A percentile compares a stretch with the other conserved stretches of the same genome.
Evolutionary conservation across 257 asterid genomes (phyloP).

Genomic region (Gentiana macrophylla): DNA sequence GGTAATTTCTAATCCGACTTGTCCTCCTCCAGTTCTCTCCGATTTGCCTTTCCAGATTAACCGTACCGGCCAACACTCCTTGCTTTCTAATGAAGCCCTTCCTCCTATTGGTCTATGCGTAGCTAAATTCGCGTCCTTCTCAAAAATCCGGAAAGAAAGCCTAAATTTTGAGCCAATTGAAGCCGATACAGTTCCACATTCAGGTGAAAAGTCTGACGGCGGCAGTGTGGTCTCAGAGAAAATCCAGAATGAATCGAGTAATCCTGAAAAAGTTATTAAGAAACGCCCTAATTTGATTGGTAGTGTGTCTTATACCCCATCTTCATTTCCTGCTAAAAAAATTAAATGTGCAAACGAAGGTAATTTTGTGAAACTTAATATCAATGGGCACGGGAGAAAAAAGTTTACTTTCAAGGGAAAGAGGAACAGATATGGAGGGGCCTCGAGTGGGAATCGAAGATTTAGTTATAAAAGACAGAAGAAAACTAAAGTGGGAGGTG

Average conservation of each 20-base stretch:
- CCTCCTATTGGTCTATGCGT: conserved; percentile 37
- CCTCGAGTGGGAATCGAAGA: conserved; percentile 34
- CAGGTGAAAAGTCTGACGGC: conserved; percentile 11
- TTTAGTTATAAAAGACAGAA: conserved; percentile 27
- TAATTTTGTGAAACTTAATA: conserved; percentile 89
- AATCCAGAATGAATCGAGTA: not conserved
- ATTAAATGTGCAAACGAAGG: conserved; percentile 52
- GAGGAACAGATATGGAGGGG: conserved; percentile 23
- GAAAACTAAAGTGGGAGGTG: conserved; percentile 25
- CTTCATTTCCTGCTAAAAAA: conserved; percentile 26
- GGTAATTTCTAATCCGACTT: not conserved
- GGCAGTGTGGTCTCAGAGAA: conserved; percentile 1
- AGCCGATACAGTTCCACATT: conserved; percentile 14
- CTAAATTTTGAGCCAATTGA: conserved; percentile 43
- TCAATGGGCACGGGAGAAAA: conserved; percentile 83
- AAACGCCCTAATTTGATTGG: conserved; percentile 47
- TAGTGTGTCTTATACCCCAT: conserved; percentile 12
- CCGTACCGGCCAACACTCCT: conserved; percentile 14
- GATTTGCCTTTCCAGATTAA: conserved; percentile 31
- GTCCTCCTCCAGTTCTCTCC: conserved; percentile 17
- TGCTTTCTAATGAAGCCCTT: conserved; percentile 19
- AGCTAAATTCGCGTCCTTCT: conserved; percentile 44
- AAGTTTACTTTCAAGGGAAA: conserved; percentile 48
- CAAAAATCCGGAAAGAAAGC: conserved; percentile 22
- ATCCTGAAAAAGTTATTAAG: conserved; percentile 20